Evolutionary conservation across 2,329 filamentous ascomycete species (phyloP), one percentile per base, ranked within the genome.

Genomic region (Mycocentrospora acerina): DNA sequence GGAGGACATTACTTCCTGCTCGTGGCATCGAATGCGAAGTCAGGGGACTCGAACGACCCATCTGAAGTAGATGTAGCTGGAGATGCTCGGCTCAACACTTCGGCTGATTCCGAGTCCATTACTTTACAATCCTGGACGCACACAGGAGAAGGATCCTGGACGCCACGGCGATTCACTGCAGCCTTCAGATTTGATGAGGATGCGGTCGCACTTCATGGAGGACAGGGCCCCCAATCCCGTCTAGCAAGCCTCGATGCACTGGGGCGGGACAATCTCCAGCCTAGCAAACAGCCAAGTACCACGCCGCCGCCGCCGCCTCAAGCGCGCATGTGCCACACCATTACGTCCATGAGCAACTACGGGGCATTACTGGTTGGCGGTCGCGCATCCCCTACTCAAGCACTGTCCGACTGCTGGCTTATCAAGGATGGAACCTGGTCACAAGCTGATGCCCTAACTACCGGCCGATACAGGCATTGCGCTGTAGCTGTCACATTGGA

Each of bases 1-100:
- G 82, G 80, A 2, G 82, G 83, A 24, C 90, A 96, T 66, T 95
- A 95, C 66, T 86, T 90, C 53, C 69, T 96, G 29, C 74, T 95
- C 7, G 74, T 81, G 14, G 88, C 88, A 11, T 76, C 71, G 28
- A 80, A 69, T 54, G 47, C 44, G 37, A 46, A 49, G 35, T 31
- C 41, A 38, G 26, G 31, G 44, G 24, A 30, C 22, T 34, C 49
- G 29, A 44, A 37, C 35, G 43, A 47, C 29, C 30, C 47, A 27
- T 24, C 28, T 33, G 27, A 29, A 15, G 9, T 34, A 7, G 28
- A 41, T 37, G 28, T 29, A 35, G 25, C 34, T 16, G 29, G 29
- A 33, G 33, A 32, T 24, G 27, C 27, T 24, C 14, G 31, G 32
- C 34, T 29, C 27, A 37, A 37, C 12, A 14, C 22, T 31, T 38